Conservation (phyloP, 176 grass and related monocot species). For the Ananas comosus region DNA sequence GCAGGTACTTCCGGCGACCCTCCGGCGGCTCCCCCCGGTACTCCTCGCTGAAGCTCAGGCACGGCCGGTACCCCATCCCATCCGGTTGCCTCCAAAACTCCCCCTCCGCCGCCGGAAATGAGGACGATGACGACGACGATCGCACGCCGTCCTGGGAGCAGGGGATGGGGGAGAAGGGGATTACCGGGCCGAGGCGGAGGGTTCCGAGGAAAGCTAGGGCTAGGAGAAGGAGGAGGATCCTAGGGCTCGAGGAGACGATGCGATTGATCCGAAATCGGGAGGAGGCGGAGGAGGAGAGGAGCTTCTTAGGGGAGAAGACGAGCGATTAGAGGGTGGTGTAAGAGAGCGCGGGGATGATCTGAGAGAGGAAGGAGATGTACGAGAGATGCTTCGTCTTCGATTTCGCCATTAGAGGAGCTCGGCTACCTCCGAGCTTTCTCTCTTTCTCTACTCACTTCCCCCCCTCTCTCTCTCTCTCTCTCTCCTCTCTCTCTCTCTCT, state of each 20-base stretch:
- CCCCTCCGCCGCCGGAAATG: background rate
- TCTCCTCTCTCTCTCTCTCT: too few species aligned
- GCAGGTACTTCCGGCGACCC: conserved; percentile 27
- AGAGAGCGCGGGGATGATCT: conserved; percentile 19
- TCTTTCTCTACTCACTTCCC: background rate
- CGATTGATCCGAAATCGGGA: background rate
- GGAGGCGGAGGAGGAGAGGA: background rate
- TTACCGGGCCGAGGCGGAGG: conserved; percentile 16
- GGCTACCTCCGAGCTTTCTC: background rate
- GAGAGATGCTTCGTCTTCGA: conserved; percentile 23
- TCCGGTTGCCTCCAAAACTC: conserved; percentile 47
- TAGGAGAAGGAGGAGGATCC: conserved; percentile 23
- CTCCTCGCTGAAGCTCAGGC: conserved; percentile 36
- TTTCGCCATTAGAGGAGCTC: conserved; percentile 20
- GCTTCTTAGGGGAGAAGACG: conserved; percentile 13
- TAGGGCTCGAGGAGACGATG: conserved; percentile 3
- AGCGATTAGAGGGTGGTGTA: conserved; percentile 12
- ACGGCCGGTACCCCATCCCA: conserved; percentile 34
- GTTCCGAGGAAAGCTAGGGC: conserved; percentile 21
- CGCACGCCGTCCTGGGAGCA: background rate
- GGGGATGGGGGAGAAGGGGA: conserved; percentile 23
- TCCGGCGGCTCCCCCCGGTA: conserved; percentile 14
- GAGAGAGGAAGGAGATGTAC: conserved; percentile 32
- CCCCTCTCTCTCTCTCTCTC: too few species aligned
- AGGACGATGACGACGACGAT: background rate